Percentiles rank a stretch among this genome's conserved stretches.
Evolutionary conservation across 1,139 yeast species (phyloP).

Genomic region (Taphrina flavorubra): DNA sequence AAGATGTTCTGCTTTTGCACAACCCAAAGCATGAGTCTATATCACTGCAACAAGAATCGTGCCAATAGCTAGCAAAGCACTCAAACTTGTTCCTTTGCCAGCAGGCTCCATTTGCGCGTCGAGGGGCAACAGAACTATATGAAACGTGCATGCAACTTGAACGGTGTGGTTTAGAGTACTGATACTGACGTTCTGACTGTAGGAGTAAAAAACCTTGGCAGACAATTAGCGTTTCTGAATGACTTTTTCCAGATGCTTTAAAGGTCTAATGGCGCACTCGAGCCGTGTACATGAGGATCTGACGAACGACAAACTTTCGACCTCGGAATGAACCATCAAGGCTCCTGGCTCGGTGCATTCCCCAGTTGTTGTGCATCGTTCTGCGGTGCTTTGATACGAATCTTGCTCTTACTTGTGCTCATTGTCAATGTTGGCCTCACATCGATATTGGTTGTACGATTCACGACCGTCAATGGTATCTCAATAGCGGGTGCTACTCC

Average conservation of each 20-base stretch:
- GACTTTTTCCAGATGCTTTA: neutral
- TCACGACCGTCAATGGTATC: slow-evolving; percentile 25
- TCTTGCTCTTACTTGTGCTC: slow-evolving; percentile 10
- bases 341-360: slow-evolving; percentile 9
- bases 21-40: too few relatives aligned
- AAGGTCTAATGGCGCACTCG: neutral
- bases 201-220: slow-evolving; percentile 1
- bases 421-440: slow-evolving; percentile 27
- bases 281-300: neutral
- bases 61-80: too few relatives aligned
- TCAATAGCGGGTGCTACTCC: slow-evolving; percentile 14
- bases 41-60: too few relatives aligned
- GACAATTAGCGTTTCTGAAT: neutral
- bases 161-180: slow-evolving; percentile 5
- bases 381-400: slow-evolving; percentile 9
- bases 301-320: neutral
- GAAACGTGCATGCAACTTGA: slow-evolving; percentile 16
- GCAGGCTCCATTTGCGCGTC: too few relatives aligned
- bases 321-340: neutral
- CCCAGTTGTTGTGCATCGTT: slow-evolving; percentile 3
- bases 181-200: slow-evolving; percentile 2
- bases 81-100: too few relatives aligned
- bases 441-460: slow-evolving; percentile 11
- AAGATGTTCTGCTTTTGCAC: too few relatives aligned
- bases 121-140: neutral